Percentiles rank a stretch among this genome's conserved stretches.
phyloP scores from a whole-genome alignment of 2,329 filamentous ascomycete genomes.

The Lachnellula occidentalis region DNA sequence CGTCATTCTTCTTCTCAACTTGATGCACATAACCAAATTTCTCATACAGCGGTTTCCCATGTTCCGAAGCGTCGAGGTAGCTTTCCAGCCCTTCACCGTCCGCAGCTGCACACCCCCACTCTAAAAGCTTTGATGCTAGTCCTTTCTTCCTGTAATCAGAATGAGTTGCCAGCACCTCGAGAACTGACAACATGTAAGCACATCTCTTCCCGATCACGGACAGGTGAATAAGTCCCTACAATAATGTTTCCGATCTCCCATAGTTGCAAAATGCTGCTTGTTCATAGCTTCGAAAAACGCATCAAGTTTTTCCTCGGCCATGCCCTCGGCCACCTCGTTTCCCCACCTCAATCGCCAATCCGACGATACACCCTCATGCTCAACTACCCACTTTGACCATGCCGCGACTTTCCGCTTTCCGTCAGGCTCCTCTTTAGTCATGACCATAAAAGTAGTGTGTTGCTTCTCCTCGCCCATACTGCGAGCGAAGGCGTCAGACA shows the following conservation, averaged over 20 bases:
- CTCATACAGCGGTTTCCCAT: conserved; percentile 8
- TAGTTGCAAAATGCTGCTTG: conserved; percentile 6
- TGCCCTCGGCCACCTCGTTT: background rate
- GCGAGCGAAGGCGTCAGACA: background rate
- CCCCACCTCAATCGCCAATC: conserved; percentile 7
- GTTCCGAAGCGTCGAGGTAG: conserved; percentile 10
- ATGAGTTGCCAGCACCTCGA: conserved; percentile 4
- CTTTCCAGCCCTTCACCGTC: conserved; percentile 6
- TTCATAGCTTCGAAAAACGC: conserved; percentile 9
- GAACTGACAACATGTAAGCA: background rate
- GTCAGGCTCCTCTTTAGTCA: conserved; percentile 1
- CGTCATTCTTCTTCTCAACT: background rate
- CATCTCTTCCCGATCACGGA: background rate
- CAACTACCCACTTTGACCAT: background rate
- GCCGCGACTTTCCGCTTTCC: background rate
- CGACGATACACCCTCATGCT: background rate
- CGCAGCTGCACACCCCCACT: conserved; percentile 3
- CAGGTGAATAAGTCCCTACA: background rate
- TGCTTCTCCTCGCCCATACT: conserved; percentile 1
- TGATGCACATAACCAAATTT: conserved; percentile 4
- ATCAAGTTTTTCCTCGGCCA: conserved; percentile 2
- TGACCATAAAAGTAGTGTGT: background rate
- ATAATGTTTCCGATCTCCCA: conserved; percentile 7
- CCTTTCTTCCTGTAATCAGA: conserved; percentile 1
- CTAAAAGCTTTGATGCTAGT: conserved; percentile 1